phyloP scores from a whole-genome alignment of 2,329 filamentous ascomycete species.

The Myriosclerotinia curreyana region DNA sequence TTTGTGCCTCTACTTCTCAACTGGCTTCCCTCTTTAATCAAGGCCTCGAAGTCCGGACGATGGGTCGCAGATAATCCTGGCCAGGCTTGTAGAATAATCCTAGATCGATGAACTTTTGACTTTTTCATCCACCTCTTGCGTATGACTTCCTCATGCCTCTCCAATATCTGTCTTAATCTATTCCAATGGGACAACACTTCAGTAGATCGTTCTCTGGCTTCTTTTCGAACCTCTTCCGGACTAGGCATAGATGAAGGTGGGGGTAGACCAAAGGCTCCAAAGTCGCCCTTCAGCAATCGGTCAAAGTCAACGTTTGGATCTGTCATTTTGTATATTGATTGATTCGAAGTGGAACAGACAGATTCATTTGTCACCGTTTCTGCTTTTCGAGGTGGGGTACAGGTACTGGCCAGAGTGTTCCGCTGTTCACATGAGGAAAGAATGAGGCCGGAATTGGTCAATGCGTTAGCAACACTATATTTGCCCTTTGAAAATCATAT shows the following conservation, averaged over 20 bases:
- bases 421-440: too few species aligned
- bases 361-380: background rate
- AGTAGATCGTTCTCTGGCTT: conserved; percentile 23
- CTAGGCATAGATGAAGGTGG: conserved; percentile 13
- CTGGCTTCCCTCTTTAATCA: conserved; percentile 32
- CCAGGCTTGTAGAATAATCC: conserved; percentile 49
- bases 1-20: conserved; percentile 28
- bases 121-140: conserved; percentile 56
- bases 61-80: conserved; percentile 50
- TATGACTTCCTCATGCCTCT: conserved; percentile 51
- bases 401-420: too few species aligned
- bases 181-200: conserved; percentile 23
- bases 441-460: too few species aligned
- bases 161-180: conserved; percentile 42
- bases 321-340: background rate
- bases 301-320: background rate
- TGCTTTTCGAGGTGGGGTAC: background rate
- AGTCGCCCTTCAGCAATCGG: background rate
- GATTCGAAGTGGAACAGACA: background rate
- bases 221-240: conserved; percentile 17
- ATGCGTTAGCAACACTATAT: too few species aligned
- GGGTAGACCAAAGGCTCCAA: background rate
- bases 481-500: too few species aligned
- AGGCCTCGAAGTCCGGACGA: conserved; percentile 48
- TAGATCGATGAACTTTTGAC: conserved; percentile 44